Percentiles rank a stretch among this genome's conserved stretches.
phyloP scores from a whole-genome alignment of 23 red algal genomes.

The Gracilariopsis chorda region DNA sequence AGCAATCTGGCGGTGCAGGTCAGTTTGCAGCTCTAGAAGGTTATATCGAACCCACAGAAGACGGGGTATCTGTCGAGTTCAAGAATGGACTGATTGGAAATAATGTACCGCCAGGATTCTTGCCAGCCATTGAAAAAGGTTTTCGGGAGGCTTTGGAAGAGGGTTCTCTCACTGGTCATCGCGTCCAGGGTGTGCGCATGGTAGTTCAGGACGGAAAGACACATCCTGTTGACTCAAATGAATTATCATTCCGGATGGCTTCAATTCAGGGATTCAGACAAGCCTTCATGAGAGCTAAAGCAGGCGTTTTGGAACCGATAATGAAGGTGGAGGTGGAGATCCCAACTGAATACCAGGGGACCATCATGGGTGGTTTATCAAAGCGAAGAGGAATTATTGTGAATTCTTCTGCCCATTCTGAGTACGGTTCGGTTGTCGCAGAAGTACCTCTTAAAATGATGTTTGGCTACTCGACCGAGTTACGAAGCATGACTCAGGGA shows the following conservation, averaged over 20 bases:
- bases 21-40: conserved; percentile 96
- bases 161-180: conserved; percentile 85
- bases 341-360: conserved; percentile 87
- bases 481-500: conserved; percentile 92
- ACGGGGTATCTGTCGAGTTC: conserved; percentile 79
- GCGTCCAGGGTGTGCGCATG: conserved; percentile 90
- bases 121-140: conserved; percentile 94
- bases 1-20: conserved; percentile 96
- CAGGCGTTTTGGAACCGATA: conserved; percentile 81
- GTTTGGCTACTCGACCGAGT: conserved; percentile 98
- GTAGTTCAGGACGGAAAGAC: conserved; percentile 84
- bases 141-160: conserved; percentile 81
- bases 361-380: conserved; percentile 75
- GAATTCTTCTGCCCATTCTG: conserved; percentile 58
- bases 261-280: conserved; percentile 86
- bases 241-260: conserved; percentile 91
- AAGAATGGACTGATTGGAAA: conserved; percentile 90
- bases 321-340: conserved; percentile 90
- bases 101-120: conserved; percentile 85
- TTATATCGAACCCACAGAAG: conserved; percentile 76
- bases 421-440: conserved; percentile 58
- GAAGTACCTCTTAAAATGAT: conserved; percentile 90
- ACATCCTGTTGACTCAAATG: conserved; percentile 95
- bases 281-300: conserved; percentile 76
- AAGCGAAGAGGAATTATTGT: conserved; percentile 70